Evolutionary conservation across 345 rosid genomes (phyloP), one percentile per base, ranked within the genome.

Genomic region (Camelina laxa): DNA sequence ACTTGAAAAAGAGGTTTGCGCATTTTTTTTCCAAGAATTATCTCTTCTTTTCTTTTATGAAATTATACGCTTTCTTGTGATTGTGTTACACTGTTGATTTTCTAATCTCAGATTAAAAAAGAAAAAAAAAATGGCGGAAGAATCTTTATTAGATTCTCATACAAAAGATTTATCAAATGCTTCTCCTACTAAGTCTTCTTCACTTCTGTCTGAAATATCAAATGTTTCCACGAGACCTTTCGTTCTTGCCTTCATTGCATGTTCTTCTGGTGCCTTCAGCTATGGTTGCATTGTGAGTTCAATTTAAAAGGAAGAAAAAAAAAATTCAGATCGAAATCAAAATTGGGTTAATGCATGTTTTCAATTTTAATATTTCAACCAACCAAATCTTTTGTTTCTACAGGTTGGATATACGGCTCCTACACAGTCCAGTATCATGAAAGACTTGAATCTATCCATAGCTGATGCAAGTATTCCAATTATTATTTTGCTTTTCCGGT

Each of bases 391-490:
- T 45, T 42, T 24, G 16, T 47, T 12, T 33, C 10, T 1, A 19
- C 55, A 79, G 82, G 24, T 73, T 0, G 82, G 75, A 45, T 79
- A 79, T 62, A 55, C 82, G 0, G 78, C 82, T 54, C 82, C 82
- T 30, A 47, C 82, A 60, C 78, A 79, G 49, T 61, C 81, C 0
- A n/a, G 75, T 45, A 79, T 79, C 56, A 79, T 68, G 75, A 61
- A 68, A 38, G 81, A 79, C 61, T 53, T 79, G 75, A 68, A 73
- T 56, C 78, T 79, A 36, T 67, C 81, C 51, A 20, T 55, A 1
- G 78, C 81, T 61, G 78, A 79, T 67, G 81, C 9, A 73, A 79
- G 78, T 45, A 9, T 33, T 33, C 54, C 31, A 31, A 13, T 54
- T 69, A 17, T 55, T 7, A 16, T 0, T 8, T 10, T n/a, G 6